These are phyloP conservation scores for Arthrobotrys sphaeroides DNA, from an alignment of 2,329 filamentous ascomycete species.

Conservation along the genomic window DNA sequence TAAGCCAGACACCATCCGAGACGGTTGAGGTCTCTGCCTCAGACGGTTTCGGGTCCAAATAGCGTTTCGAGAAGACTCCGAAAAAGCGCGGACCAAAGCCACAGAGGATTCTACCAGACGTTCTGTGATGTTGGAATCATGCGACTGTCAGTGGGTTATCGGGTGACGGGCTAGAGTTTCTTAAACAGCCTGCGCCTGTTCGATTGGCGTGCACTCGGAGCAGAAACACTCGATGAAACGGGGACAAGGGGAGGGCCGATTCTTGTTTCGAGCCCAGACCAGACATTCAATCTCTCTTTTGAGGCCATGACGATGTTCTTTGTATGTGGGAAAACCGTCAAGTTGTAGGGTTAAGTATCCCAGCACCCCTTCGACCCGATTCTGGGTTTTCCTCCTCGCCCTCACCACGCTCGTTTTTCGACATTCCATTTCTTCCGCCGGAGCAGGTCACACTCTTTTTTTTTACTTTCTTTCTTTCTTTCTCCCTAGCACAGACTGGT, in stretches of 20 bases:
- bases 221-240: constrained; percentile 49
- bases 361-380: constrained; percentile 23
- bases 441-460: constrained; percentile 41
- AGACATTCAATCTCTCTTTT: too few species aligned
- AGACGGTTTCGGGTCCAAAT: constrained; percentile 41
- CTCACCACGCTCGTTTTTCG: constrained; percentile 24
- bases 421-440: not conserved
- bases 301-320: too few species aligned
- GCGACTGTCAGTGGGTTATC: constrained; percentile 48
- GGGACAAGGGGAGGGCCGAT: not conserved
- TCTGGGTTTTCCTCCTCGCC: not conserved
- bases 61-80: constrained; percentile 26
- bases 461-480: not conserved
- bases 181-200: not conserved
- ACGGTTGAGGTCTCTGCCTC: constrained; percentile 38
- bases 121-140: constrained; percentile 17
- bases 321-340: not conserved
- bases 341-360: constrained; percentile 7
- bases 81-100: not conserved
- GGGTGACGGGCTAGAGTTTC: constrained; percentile 2
- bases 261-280: constrained; percentile 18
- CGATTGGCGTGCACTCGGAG: constrained; percentile 5
- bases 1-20: constrained; percentile 27
- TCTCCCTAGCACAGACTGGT: constrained; percentile 15
- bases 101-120: constrained; percentile 1